These are phyloP conservation scores for Filobasidium uniguttulatum DNA, from an alignment of 1,284 basidiomycete genomes.

Conservation along the genomic window DNA sequence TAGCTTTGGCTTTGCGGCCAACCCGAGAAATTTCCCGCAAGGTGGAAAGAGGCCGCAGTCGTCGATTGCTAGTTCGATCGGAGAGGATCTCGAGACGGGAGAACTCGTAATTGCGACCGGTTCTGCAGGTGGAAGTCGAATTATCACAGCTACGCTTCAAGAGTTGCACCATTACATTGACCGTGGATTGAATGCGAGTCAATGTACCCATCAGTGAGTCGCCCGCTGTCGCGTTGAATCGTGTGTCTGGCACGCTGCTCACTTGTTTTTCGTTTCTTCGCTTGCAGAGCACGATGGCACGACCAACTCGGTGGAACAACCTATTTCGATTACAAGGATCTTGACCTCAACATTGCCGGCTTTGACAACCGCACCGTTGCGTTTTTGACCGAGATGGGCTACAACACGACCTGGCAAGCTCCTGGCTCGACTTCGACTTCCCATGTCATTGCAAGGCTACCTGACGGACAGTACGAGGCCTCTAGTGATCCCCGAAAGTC, in stretches of 20 bases:
- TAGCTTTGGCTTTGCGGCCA: constrained; percentile 33
- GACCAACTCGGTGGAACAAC: constrained; percentile 34
- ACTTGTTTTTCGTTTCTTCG: no score
- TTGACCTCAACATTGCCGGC: constrained; percentile 23
- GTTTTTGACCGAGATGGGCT: constrained; percentile 24
- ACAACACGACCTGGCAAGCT: constrained; percentile 29
- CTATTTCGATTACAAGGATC: constrained; percentile 27
- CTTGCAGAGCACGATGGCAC: constrained; percentile 35
- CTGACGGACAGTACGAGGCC: constrained; percentile 18
- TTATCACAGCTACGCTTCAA: constrained; percentile 39
- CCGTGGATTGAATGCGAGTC: constrained; percentile 23
- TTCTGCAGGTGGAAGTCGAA: constrained; percentile 35
- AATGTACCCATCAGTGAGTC: constrained; percentile 19
- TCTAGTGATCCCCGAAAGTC: constrained; percentile 15
- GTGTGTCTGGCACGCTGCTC: no score
- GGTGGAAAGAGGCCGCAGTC: constrained; percentile 36
- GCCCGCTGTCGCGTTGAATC: not conserved
- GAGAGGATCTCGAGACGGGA: constrained; percentile 28
- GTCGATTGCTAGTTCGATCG: constrained; percentile 33
- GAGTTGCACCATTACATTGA: constrained; percentile 27
- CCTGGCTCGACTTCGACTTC: constrained; percentile 18
- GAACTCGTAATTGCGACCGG: constrained; percentile 32
- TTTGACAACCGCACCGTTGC: constrained; percentile 32
- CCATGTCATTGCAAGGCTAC: constrained; percentile 19
- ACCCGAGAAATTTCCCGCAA: constrained; percentile 33